Evolutionary conservation across 257 asterid species (phyloP), one percentile per base, ranked within the genome.

Genomic region (Gentiana straminea): DNA sequence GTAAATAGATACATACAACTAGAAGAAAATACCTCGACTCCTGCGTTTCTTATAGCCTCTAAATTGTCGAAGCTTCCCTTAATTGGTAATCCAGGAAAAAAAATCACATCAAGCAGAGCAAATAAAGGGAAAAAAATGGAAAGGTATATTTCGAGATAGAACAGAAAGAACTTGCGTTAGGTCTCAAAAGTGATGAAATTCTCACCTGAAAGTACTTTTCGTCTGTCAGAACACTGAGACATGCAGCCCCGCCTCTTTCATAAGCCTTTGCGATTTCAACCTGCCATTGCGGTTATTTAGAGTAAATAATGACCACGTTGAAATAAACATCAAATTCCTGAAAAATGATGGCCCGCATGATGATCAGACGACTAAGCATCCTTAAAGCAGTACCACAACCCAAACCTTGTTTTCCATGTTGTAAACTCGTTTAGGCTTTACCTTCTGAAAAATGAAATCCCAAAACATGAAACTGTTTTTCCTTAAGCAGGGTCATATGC

Each of bases 201-300:
- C 68, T 63, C 70, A 84, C 97, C 84, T 84, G 90, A 64, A 89
- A 89, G 67, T 73, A 89, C 73, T 89, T 89, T 66, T 65, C 71
- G 65, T 85, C 97, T 11, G 97, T 89, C 59, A 89, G 67, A 68
- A 89, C 97, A 70, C 97, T 89, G 13, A 89, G 86, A 77, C 97
- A 89, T 33, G 97, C 89, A 44, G 95, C 95, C 64, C 97, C 97
- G 68, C 95, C 97, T 68, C 76, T 83, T 68, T 89, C 97, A 77
- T 89, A 85, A 62, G 97, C 89, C 75, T 85, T 89, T 61, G 97
- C 97, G 55, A 89, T 83, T 66, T 83, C 74, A 66, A 89, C 92
- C 97, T 89, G 80, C 52, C 38, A 70, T 45, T 63, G 60, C 36
- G 72, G 58, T 60, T 33, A 66, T 67, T 57, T 46, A n/a, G 67